Evolutionary conservation across 164 flowering plant genomes (phyloP).

Genomic region (Vitis amurensis): DNA sequence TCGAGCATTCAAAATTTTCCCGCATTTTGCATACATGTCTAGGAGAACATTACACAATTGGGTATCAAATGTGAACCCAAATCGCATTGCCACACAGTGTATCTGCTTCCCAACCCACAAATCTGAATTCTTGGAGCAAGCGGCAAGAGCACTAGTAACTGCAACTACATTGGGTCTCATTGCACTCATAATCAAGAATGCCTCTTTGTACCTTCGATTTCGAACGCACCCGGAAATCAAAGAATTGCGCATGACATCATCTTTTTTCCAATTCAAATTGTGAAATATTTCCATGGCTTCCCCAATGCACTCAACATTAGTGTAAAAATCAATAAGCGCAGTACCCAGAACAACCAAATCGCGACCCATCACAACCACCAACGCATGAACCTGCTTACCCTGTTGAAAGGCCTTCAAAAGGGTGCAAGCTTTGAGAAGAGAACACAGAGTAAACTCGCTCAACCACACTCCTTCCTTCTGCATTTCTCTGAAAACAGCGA

Average conservation of each 20-base stretch:
- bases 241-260: conserved; percentile 45
- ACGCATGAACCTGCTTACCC: conserved; percentile 54
- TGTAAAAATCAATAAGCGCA: conserved; percentile 52
- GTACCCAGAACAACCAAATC: conserved; percentile 49
- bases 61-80: conserved; percentile 35
- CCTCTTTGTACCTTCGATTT: conserved; percentile 36
- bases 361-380: conserved; percentile 38
- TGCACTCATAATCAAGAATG: conserved; percentile 28
- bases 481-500: conserved; percentile 38
- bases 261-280: conserved; percentile 26
- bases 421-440: conserved; percentile 52
- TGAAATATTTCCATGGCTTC: conserved; percentile 40
- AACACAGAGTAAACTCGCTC: conserved; percentile 46
- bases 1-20: conserved; percentile 30
- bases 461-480: conserved; percentile 20
- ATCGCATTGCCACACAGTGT: conserved; percentile 45
- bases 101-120: conserved; percentile 49
- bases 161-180: conserved; percentile 47
- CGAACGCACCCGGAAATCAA: conserved; percentile 46
- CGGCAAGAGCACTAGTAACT: conserved; percentile 48
- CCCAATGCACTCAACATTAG: conserved; percentile 26
- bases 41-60: conserved; percentile 45
- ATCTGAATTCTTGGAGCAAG: conserved; percentile 50
- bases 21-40: conserved; percentile 63
- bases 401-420: conserved; percentile 26